phyloP scores from a whole-genome alignment of 306 rosid genomes.

The Quercus rubra region DNA sequence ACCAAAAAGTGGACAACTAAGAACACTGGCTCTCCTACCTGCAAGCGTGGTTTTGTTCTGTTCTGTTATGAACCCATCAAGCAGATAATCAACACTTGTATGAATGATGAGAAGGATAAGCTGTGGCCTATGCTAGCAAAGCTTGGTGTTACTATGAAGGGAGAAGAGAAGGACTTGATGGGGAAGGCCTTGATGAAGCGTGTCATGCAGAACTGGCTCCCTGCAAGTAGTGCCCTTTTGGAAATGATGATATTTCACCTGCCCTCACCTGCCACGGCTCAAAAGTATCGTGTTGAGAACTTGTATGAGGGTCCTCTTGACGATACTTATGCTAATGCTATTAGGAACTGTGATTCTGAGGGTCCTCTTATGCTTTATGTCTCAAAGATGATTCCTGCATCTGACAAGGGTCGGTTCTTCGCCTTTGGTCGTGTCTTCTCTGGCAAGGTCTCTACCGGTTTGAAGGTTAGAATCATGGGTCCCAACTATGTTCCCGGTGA shows the following conservation, averaged over 20 bases:
- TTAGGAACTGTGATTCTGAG: constrained; percentile 49
- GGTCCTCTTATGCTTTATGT: constrained; percentile 64
- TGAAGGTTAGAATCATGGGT: constrained; percentile 65
- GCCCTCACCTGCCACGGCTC: constrained; percentile 59
- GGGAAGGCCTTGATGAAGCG: constrained; percentile 53
- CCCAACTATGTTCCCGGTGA: constrained; percentile 53
- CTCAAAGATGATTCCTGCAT: constrained; percentile 60
- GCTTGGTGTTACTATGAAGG: constrained; percentile 49
- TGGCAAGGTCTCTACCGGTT: constrained; percentile 43
- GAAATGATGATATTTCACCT: constrained; percentile 80
- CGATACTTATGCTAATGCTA: constrained; percentile 45
- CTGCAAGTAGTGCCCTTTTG: constrained; percentile 52
- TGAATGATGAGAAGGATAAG: constrained; percentile 64
- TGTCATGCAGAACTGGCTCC: constrained; percentile 67
- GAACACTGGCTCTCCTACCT: constrained; percentile 37
- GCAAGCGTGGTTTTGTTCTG: constrained; percentile 57
- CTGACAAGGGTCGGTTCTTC: constrained; percentile 58
- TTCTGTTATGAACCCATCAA: constrained; percentile 58
- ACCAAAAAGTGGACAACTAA: constrained; percentile 62
- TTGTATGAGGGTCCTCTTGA: constrained; percentile 59
- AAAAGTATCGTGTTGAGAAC: constrained; percentile 63
- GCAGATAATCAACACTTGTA: constrained; percentile 50
- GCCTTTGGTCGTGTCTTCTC: constrained; percentile 60
- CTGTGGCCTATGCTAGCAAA: constrained; percentile 62
- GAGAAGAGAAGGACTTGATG: constrained; percentile 48